Conservation (phyloP, 2,329 filamentous ascomycete genomes). For the Elsinoe batatas region DNA sequence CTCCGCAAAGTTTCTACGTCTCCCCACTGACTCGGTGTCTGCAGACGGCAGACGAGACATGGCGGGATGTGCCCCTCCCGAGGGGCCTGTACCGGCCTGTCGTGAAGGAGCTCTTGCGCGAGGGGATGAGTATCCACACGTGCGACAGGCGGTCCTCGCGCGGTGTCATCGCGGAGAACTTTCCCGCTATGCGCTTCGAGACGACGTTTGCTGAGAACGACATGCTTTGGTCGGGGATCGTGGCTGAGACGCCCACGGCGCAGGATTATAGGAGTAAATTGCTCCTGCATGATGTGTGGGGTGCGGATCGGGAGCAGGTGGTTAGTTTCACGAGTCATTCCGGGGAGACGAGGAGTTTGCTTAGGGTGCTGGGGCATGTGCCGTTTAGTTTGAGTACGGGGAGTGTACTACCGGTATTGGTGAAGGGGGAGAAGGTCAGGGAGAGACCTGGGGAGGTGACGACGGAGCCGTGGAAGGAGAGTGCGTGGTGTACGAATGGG, state of each 20-base stretch:
- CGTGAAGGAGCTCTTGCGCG: slow-evolving; percentile 57
- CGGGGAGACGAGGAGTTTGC: slow-evolving; percentile 45
- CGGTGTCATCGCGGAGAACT: slow-evolving; percentile 43
- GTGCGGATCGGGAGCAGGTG: slow-evolving; percentile 43
- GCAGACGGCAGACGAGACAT: slow-evolving; percentile 54
- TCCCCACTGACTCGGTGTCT: slow-evolving; percentile 55
- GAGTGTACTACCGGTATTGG: slow-evolving; percentile 56
- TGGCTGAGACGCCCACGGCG: slow-evolving; percentile 41
- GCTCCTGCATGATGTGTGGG: slow-evolving; percentile 50
- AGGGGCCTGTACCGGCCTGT: slow-evolving; percentile 43
- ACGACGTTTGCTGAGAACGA: slow-evolving; percentile 50
- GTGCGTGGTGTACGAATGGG: slow-evolving; percentile 25
- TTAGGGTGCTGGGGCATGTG: slow-evolving; percentile 51
- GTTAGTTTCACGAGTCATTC: slow-evolving; percentile 52
- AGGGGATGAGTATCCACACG: slow-evolving; percentile 57
- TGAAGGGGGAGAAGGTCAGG: slow-evolving; percentile 45
- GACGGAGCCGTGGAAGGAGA: slow-evolving; percentile 24
- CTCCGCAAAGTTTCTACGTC: slow-evolving; percentile 55
- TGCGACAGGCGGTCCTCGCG: slow-evolving; percentile 53
- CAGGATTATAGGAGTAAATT: slow-evolving; percentile 43
- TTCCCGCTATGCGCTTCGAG: slow-evolving; percentile 50
- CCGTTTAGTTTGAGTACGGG: slow-evolving; percentile 55
- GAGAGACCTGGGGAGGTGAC: slow-evolving; percentile 25
- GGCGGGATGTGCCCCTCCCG: slow-evolving; percentile 45
- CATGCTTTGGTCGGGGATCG: slow-evolving; percentile 42